Evolutionary conservation across 2,329 filamentous ascomycete species (phyloP), one percentile per base, ranked within the genome.

Genomic region (Fusarium phyllophilum): DNA sequence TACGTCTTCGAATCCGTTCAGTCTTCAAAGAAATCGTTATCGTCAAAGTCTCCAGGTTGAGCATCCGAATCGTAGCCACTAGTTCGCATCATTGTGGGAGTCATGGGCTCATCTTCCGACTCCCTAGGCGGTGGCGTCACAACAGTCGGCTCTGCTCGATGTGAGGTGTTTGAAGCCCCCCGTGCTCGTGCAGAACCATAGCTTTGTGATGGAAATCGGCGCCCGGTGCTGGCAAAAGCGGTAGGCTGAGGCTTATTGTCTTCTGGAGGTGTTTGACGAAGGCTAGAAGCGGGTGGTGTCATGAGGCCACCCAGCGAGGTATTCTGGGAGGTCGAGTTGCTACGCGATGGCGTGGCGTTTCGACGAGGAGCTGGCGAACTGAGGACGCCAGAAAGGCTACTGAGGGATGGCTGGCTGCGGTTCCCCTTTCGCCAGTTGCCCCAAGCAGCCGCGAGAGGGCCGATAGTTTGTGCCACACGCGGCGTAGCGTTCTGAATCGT

Each of bases 401-500:
- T 81, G 72, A 87, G 85, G 22, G 84, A 83, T 11, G 83, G 83
- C 63, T 89, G 89, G 76, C 86, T 88, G 24, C 88, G 89, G 76
- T 86, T 88, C 22, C 88, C 89, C 80, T 93, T 96, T 59, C 95
- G 92, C 96, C 96, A 98, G 82, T 92, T 97, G 52, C 94, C 95
- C 90, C 95, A 97, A n/a, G 95, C 96, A n/a, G 95, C 94, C n/a
- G 94, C 89, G 42, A 92, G 81, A 31, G 90, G 90, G 3, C 89
- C 94, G 31, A 97, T 92, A 8, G 92, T 93, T 80, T 97, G 92
- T 11, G 94, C 94, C 22, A 97, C 92, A 38, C 94, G 91, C 8
- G 95, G 96, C 5, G 94, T 93, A 10, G 92, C 91, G 17, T 94
- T 92, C 72, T 95, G 90, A 52, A 95, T 91, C 38, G 94, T 89